A percentile compares a stretch with the other conserved stretches of the same genome.
Conservation (phyloP, 768 basidiomycete genomes). For the Boletellus ananas region DNA sequence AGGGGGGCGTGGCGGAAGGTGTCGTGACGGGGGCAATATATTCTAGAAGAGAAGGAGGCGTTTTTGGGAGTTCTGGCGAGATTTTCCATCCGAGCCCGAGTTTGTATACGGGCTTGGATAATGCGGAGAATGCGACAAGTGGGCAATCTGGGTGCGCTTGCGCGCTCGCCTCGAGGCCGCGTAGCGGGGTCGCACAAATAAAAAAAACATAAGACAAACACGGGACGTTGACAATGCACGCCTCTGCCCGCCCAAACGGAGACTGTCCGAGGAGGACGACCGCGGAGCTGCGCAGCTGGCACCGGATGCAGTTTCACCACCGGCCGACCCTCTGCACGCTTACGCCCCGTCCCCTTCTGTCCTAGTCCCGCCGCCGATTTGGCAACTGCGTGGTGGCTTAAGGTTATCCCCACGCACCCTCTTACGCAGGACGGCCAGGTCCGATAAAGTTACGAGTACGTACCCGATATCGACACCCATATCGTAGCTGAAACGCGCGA, state of each 20-base stretch:
- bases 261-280: no score
- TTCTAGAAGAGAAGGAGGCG: conserved; percentile 4
- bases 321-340: no score
- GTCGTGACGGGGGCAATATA: background rate
- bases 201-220: background rate
- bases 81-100: conserved; percentile 18
- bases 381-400: background rate
- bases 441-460: conserved; percentile 14
- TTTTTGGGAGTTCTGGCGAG: conserved; percentile 8
- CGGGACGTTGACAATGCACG: conserved; percentile 9
- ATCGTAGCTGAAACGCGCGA: conserved; percentile 13
- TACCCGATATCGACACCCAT: conserved; percentile 20
- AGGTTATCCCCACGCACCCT: conserved; percentile 13
- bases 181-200: conserved; percentile 5
- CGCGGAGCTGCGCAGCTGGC: background rate
- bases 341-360: conserved; percentile 8
- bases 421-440: no score
- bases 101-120: conserved; percentile 28
- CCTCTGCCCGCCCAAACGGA: background rate
- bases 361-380: background rate
- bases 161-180: conserved; percentile 28
- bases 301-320: conserved; percentile 2
- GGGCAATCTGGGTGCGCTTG: conserved; percentile 5
- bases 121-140: conserved; percentile 19
- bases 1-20: background rate